A percentile compares a stretch with the other conserved stretches of the same genome.
phyloP scores from a whole-genome alignment of 2,329 filamentous ascomycete species.

The Paramyrothecium roridum region DNA sequence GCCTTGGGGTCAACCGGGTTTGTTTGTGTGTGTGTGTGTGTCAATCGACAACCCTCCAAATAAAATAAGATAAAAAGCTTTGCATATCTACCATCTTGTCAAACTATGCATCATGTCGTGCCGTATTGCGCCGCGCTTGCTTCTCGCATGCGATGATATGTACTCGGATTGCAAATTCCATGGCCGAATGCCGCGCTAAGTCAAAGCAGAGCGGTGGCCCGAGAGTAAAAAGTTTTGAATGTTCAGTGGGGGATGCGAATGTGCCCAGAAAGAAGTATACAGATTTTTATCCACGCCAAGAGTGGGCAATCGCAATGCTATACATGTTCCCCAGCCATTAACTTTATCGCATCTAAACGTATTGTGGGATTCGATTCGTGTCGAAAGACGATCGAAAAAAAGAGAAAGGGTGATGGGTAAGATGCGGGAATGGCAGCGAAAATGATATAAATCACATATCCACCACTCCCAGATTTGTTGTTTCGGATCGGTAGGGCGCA shows the following conservation, averaged over 20 bases:
- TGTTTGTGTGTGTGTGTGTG: too few species aligned
- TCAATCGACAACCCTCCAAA: too few species aligned
- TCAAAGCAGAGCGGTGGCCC: neutral
- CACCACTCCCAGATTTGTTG: too few species aligned
- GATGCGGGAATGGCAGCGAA: too few species aligned
- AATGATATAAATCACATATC: too few species aligned
- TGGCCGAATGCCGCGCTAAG: neutral
- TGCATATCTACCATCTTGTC: too few species aligned
- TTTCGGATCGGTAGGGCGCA: too few species aligned
- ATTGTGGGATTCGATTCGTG: neutral
- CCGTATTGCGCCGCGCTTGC: neutral
- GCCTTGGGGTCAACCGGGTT: too few species aligned
- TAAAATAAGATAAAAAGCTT: too few species aligned
- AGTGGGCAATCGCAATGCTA: neutral
- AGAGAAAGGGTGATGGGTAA: too few species aligned
- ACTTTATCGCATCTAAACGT: neutral
- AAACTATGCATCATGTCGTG: neutral
- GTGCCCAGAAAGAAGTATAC: neutral
- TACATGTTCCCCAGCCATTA: neutral
- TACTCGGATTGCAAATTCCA: neutral
- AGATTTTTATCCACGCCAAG: neutral
- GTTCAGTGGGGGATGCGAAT: neutral
- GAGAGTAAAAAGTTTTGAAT: neutral
- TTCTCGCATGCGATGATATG: neutral
- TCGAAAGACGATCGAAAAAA: too few species aligned